Conservation (phyloP, 805 yeast genomes). For the Wickerhamiella cacticola region DNA sequence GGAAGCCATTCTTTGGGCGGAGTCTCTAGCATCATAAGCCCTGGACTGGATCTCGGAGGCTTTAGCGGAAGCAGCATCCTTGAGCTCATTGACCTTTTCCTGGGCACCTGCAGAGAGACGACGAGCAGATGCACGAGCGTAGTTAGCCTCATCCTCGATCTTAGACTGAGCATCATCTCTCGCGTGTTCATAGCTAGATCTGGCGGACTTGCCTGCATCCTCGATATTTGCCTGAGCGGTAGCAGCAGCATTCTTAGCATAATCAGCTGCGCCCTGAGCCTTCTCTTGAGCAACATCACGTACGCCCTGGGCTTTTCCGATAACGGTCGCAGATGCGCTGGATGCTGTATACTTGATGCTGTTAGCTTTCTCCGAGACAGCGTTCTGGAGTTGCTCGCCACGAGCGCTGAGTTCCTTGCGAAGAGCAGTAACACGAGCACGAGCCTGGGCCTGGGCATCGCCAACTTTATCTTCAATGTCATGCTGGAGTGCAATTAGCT, state of each 20-base stretch:
- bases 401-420: not conserved
- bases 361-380: not conserved
- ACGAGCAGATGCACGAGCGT: not conserved
- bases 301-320: too few relatives aligned
- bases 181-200: not conserved
- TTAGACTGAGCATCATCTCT: not conserved
- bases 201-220: not conserved
- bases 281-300: not conserved
- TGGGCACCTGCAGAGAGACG: not conserved
- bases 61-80: not conserved
- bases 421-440: not conserved
- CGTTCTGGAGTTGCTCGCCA: not conserved
- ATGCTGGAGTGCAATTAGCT: not conserved
- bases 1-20: not conserved
- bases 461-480: slow-evolving; percentile 7
- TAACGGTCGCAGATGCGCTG: not conserved
- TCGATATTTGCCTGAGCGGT: not conserved
- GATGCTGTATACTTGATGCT: not conserved
- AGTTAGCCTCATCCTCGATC: not conserved
- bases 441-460: slow-evolving; percentile 9
- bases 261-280: not conserved
- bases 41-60: not conserved
- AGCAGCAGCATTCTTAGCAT: not conserved
- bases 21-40: not conserved
- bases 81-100: not conserved